Conservation (phyloP, 2,329 filamentous ascomycete species). For the Didymella pinodella region DNA sequence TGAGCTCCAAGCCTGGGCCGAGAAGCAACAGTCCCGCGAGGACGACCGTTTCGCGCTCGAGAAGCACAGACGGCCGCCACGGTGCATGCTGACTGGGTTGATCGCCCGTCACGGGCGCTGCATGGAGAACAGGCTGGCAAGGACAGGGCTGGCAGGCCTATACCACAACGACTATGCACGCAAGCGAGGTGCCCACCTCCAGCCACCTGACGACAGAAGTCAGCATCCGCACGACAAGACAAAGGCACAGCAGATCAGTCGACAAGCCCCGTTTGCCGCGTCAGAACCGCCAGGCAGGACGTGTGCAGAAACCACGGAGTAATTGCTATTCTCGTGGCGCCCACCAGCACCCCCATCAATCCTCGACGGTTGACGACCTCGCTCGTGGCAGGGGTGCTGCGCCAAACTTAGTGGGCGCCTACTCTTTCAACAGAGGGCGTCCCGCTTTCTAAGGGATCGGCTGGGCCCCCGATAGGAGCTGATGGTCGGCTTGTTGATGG, state of each 20-base stretch:
- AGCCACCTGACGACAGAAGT: slow-evolving; percentile 40
- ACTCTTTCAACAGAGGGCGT: slow-evolving; percentile 36
- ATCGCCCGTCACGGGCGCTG: slow-evolving; percentile 37
- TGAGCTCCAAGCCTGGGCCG: slow-evolving; percentile 41
- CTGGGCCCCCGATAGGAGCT: slow-evolving; percentile 49
- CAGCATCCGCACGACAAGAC: slow-evolving; percentile 26
- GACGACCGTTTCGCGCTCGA: slow-evolving; percentile 35
- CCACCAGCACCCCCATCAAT: slow-evolving; percentile 18
- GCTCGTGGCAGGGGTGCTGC: slow-evolving; percentile 28
- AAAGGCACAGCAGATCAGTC: slow-evolving; percentile 31
- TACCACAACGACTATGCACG: slow-evolving; percentile 37
- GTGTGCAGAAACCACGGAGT: slow-evolving; percentile 26
- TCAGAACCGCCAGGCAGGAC: slow-evolving; percentile 14
- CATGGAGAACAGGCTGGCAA: slow-evolving; percentile 24
- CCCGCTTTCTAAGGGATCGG: slow-evolving; percentile 42
- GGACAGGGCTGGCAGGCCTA: slow-evolving; percentile 19
- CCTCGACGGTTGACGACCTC: slow-evolving; percentile 16
- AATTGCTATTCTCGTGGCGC: slow-evolving; percentile 31
- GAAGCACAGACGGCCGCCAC: slow-evolving; percentile 38
- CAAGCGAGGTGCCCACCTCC: slow-evolving; percentile 45
- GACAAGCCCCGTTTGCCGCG: slow-evolving; percentile 23
- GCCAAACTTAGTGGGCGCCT: slow-evolving; percentile 49
- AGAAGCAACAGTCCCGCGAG: slow-evolving; percentile 30
- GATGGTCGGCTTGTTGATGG: slow-evolving; percentile 43
- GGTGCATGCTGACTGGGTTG: slow-evolving; percentile 47